phyloP scores from a whole-genome alignment of 2,329 filamentous ascomycete species.

The Trichoderma brevicompactum region DNA sequence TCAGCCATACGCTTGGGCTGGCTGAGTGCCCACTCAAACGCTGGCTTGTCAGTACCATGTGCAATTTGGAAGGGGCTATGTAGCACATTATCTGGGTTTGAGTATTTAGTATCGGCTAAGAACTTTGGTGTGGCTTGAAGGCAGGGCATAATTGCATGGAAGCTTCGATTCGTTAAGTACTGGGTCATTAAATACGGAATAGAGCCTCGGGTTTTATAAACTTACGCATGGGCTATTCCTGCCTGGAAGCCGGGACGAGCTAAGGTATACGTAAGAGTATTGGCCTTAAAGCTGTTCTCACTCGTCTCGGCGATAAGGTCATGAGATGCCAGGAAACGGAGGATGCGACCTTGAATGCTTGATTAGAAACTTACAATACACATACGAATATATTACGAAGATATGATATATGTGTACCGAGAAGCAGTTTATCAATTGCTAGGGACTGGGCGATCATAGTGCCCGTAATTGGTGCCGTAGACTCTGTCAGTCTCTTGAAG shows the following conservation, averaged over 20 bases:
- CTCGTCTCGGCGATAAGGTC: background rate
- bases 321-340: background rate
- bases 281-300: background rate
- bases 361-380: background rate
- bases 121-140: background rate
- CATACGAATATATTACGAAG: too few species aligned
- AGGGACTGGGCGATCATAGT: too few species aligned
- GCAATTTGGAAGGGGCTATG: background rate
- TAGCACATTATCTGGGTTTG: background rate
- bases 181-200: background rate
- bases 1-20: background rate
- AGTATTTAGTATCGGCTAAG: background rate
- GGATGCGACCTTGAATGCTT: background rate
- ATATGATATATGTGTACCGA: too few species aligned
- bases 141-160: background rate
- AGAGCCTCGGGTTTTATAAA: background rate
- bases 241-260: background rate
- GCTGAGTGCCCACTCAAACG: background rate
- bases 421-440: too few species aligned
- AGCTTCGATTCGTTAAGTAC: background rate
- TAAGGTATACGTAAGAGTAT: background rate
- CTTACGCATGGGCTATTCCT: background rate
- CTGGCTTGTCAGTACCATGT: background rate
- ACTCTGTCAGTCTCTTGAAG: too few species aligned
- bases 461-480: too few species aligned